Conservation (phyloP, 1,139 yeast species). For the Kodamaea sp. region DNA sequence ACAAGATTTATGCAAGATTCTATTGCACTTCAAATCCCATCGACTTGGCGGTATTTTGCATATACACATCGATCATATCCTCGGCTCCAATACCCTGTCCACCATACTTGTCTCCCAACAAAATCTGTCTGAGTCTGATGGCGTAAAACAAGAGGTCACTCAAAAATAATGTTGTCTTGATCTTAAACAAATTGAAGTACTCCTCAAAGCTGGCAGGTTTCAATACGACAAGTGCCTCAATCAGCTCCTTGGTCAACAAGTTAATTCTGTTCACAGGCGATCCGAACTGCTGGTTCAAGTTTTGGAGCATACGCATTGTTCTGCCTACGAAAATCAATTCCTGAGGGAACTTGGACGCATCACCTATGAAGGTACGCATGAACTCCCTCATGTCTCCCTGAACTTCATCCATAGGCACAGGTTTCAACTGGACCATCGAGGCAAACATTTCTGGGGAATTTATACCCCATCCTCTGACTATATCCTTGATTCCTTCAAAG, state of each 20-base stretch:
- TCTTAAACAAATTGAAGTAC: constrained; percentile 28
- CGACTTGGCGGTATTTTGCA: constrained; percentile 43
- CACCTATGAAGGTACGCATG: constrained; percentile 50
- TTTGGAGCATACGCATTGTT: constrained; percentile 74
- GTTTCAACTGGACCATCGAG: constrained; percentile 56
- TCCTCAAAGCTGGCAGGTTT: constrained; percentile 21
- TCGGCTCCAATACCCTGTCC: constrained; percentile 44
- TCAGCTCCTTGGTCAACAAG: constrained; percentile 58
- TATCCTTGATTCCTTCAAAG: constrained; percentile 43
- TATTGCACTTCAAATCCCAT: constrained; percentile 44
- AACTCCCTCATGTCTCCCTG: constrained; percentile 23
- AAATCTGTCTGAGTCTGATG: constrained; percentile 41
- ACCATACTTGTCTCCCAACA: constrained; percentile 34
- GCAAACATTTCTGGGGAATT: constrained; percentile 67
- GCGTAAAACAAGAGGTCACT: constrained; percentile 46
- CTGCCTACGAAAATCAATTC: constrained; percentile 66
- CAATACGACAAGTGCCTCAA: constrained; percentile 22
- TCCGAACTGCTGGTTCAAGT: constrained; percentile 63
- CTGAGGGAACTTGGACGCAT: constrained; percentile 65
- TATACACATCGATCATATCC: constrained; percentile 46
- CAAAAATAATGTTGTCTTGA: constrained; percentile 38
- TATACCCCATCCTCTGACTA: constrained; percentile 68
- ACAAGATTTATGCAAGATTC: no score
- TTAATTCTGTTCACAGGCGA: constrained; percentile 75
- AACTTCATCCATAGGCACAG: constrained; percentile 19